These are phyloP conservation scores for Vigna mungo DNA, from an alignment of 306 rosid species.

Conservation along the genomic window DNA sequence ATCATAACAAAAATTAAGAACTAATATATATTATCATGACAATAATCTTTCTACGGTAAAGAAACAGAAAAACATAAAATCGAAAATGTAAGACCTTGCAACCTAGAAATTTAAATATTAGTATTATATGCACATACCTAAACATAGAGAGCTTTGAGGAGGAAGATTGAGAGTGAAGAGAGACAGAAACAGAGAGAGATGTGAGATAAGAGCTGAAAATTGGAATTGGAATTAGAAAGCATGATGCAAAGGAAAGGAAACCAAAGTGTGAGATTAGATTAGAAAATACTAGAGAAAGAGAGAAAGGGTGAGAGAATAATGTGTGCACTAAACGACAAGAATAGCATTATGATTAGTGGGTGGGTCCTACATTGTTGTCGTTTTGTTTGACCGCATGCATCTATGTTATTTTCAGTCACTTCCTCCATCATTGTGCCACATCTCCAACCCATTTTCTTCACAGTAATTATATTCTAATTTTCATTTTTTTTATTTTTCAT, in stretches of 20 bases:
- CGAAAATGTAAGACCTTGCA: background rate
- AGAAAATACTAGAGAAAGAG: background rate
- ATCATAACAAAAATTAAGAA: constrained; percentile 17
- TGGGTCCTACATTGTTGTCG: constrained; percentile 49
- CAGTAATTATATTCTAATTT: background rate
- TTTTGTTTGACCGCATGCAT: constrained; percentile 44
- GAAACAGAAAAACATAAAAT: background rate
- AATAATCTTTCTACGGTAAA: background rate
- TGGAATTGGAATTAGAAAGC: background rate
- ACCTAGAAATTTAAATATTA: background rate
- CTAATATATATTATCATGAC: background rate
- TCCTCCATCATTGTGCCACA: constrained; percentile 24
- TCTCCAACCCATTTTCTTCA: background rate
- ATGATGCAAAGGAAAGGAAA: background rate
- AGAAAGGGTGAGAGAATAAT: background rate
- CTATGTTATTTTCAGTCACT: constrained; percentile 31
- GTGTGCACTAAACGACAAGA: constrained; percentile 9
- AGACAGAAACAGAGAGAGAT: constrained; percentile 7
- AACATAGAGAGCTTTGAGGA: background rate
- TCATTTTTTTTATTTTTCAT: background rate
- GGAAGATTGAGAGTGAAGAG: background rate
- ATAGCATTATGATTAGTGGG: constrained; percentile 38
- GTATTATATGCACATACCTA: constrained; percentile 26
- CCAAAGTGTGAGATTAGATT: constrained; percentile 5
- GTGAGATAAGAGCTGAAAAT: background rate